Conservation (phyloP, 2,329 filamentous ascomycete genomes). For the Dactylellina cionopaga region DNA sequence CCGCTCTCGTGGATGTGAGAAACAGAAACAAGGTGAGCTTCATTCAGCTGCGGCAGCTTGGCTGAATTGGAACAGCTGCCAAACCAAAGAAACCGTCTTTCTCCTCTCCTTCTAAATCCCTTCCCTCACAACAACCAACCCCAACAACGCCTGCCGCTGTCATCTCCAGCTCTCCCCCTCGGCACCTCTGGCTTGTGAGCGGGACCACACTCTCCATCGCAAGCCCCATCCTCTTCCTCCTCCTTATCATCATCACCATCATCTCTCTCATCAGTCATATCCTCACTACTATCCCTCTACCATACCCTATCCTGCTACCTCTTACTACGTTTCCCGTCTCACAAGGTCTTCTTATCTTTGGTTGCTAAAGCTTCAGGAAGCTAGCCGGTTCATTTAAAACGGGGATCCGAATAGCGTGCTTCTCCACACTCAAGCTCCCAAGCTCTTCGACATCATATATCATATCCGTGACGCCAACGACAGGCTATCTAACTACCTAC, state of each 20-base stretch:
- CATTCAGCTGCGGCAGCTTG: too few species aligned
- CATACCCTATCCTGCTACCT: too few species aligned
- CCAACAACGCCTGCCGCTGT: constrained; percentile 36
- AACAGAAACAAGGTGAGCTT: not conserved
- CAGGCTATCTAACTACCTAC: too few species aligned
- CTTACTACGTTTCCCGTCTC: not conserved
- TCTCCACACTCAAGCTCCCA: not conserved
- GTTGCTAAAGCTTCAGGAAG: constrained; percentile 18
- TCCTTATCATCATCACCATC: not conserved
- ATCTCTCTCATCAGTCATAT: not conserved
- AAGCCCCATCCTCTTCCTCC: too few species aligned
- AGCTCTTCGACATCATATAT: not conserved
- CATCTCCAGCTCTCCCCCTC: constrained; percentile 22
- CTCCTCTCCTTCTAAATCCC: not conserved
- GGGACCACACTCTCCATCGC: constrained; percentile 3
- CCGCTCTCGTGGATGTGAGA: not conserved
- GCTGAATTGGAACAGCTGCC: not conserved
- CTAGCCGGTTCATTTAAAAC: constrained; percentile 2
- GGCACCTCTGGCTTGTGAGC: constrained; percentile 29
- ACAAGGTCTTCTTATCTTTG: not conserved
- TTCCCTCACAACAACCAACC: constrained; percentile 22
- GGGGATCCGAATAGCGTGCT: not conserved
- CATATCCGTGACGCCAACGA: too few species aligned
- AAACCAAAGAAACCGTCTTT: constrained; percentile 13
- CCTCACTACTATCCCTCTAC: too few species aligned